Evolutionary conservation across 2,329 filamentous ascomycete species (phyloP).

Genomic region (Pyrenochaeta sp.): DNA sequence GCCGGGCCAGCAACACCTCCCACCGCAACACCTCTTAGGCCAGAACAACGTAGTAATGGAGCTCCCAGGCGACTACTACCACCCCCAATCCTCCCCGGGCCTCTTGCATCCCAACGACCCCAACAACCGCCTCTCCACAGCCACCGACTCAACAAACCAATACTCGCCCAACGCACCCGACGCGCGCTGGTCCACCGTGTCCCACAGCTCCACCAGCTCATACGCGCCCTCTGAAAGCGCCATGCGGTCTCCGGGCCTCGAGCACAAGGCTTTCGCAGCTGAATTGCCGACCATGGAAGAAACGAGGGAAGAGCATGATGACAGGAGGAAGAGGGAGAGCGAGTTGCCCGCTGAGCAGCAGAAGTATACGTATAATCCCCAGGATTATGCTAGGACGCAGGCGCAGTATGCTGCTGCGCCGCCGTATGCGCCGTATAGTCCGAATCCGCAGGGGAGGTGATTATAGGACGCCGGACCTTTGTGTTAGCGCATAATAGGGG

Average conservation of each 20-base stretch:
- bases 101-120: constrained; percentile 34
- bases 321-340: constrained; percentile 28
- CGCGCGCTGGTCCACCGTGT: constrained; percentile 43
- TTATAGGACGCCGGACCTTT: neutral
- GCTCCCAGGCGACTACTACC: constrained; percentile 53
- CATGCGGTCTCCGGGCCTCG: constrained; percentile 44
- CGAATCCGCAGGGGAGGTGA: neutral
- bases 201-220: constrained; percentile 39
- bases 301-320: constrained; percentile 44
- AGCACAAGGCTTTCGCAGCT: constrained; percentile 43
- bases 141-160: constrained; percentile 29
- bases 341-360: constrained; percentile 17
- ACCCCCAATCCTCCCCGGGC: constrained; percentile 41
- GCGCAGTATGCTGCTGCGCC: constrained; percentile 15
- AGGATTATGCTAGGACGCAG: constrained; percentile 39
- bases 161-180: constrained; percentile 40
- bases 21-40: constrained; percentile 31
- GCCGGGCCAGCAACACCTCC: constrained; percentile 21
- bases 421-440: constrained; percentile 14
- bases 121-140: constrained; percentile 27
- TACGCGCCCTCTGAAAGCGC: constrained; percentile 44
- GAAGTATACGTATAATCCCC: constrained; percentile 47
- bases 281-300: constrained; percentile 49
- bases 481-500: neutral
- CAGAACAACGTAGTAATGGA: constrained; percentile 51